Percentiles rank a stretch among this genome's conserved stretches.
Conservation (phyloP, 805 yeast species). For the Myxozyma geophila region DNA sequence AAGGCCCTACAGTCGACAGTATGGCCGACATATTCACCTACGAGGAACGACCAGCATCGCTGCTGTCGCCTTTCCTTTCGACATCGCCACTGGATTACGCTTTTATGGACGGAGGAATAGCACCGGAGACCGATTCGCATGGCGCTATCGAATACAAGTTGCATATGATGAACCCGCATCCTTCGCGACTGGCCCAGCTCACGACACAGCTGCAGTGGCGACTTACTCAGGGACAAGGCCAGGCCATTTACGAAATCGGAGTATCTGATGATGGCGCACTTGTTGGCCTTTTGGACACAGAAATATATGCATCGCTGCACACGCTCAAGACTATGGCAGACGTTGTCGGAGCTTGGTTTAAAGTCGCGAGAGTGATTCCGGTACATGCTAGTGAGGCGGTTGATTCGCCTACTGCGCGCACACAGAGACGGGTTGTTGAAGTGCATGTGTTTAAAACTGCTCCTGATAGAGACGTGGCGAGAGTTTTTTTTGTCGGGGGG, state of each 20-base stretch:
- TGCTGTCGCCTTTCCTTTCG: constrained; percentile 25
- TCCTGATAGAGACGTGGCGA: constrained; percentile 22
- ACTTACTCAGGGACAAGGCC: constrained; percentile 35
- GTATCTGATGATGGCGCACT: constrained; percentile 34
- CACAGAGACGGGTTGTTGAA: constrained; percentile 25
- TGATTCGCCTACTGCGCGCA: neutral
- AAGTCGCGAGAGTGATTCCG: constrained; percentile 34
- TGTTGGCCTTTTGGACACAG: constrained; percentile 24
- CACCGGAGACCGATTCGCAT: constrained; percentile 32
- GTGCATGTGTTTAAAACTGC: constrained; percentile 29
- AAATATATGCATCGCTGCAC: constrained; percentile 30
- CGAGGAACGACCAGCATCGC: constrained; percentile 22
- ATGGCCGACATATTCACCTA: constrained; percentile 28
- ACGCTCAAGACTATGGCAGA: constrained; percentile 29
- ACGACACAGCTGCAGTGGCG: constrained; percentile 38
- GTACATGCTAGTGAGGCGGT: constrained; percentile 18
- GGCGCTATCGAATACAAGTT: constrained; percentile 37
- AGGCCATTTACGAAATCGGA: constrained; percentile 35
- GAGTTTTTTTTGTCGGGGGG: constrained; percentile 29
- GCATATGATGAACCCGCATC: constrained; percentile 28
- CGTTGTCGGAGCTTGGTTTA: constrained; percentile 30
- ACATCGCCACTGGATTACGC: neutral
- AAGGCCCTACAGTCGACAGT: neutral
- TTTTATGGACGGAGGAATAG: neutral
- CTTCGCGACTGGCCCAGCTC: constrained; percentile 35